Evolutionary conservation across 768 basidiomycete genomes (phyloP).

Genomic region (Mycena alexandri): DNA sequence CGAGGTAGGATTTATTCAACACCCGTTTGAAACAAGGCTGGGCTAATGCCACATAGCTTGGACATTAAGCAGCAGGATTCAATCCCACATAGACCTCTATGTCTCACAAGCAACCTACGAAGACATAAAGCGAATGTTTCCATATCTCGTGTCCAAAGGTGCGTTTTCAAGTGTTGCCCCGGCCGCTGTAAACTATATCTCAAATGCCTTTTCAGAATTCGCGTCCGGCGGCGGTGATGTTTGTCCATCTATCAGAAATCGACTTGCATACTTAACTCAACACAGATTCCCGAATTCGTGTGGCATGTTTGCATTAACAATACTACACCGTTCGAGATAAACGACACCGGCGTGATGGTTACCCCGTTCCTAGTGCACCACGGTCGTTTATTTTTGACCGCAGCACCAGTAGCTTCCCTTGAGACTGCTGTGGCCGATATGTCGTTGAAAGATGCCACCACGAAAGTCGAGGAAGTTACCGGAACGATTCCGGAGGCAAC

Average conservation of each 20-base stretch:
- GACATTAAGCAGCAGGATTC: constrained; percentile 76
- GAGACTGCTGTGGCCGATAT: constrained; percentile 45
- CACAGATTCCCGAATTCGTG: constrained; percentile 82
- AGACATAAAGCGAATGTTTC: constrained; percentile 80
- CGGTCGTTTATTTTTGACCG: constrained; percentile 70
- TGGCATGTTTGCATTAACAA: constrained; percentile 84
- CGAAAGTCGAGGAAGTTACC: too few relatives aligned
- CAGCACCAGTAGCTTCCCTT: constrained; percentile 52
- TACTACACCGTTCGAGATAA: constrained; percentile 74
- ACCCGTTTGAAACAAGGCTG: not conserved
- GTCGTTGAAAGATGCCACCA: constrained; percentile 27
- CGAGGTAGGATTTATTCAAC: constrained; percentile 64
- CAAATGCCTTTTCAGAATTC: constrained; percentile 53
- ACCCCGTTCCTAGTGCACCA: constrained; percentile 84
- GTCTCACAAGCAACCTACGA: constrained; percentile 72
- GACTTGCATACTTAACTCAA: constrained; percentile 11
- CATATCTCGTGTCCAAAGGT: constrained; percentile 79
- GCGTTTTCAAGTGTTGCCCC: too few relatives aligned
- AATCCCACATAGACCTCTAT: constrained; percentile 82
- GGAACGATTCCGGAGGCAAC: not conserved
- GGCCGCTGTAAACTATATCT: too few relatives aligned
- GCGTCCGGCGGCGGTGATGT: constrained; percentile 88
- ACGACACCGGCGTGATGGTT: constrained; percentile 70
- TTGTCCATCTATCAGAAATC: constrained; percentile 36
- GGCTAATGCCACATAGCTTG: constrained; percentile 62